A percentile compares a stretch with the other conserved stretches of the same genome.
phyloP scores from a whole-genome alignment of 2,329 filamentous ascomycete genomes.

The Epichloe baconii region DNA sequence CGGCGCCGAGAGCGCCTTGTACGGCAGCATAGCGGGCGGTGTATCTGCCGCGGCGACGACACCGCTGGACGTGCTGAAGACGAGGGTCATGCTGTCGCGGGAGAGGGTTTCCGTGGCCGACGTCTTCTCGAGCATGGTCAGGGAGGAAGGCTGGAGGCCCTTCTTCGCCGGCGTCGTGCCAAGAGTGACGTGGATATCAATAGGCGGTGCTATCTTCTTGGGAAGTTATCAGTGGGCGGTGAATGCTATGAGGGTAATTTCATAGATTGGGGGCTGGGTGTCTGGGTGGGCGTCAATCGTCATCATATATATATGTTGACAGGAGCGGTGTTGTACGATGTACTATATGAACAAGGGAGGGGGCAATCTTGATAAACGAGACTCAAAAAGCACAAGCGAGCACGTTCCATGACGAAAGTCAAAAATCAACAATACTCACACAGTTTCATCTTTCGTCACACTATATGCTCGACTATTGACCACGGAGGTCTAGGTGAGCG shows the following conservation, averaged over 20 bases:
- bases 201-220: slow-evolving; percentile 86
- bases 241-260: slow-evolving; percentile 45
- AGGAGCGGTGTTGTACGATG: no score
- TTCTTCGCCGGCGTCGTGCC: slow-evolving; percentile 72
- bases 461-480: no score
- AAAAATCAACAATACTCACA: no score
- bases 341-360: no score
- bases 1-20: slow-evolving; percentile 68
- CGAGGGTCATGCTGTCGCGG: slow-evolving; percentile 80
- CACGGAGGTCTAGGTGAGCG: no score
- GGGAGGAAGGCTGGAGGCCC: slow-evolving; percentile 48
- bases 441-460: no score
- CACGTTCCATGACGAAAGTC: no score
- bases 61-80: slow-evolving; percentile 92
- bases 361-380: no score
- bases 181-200: slow-evolving; percentile 85
- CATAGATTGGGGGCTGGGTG: background rate
- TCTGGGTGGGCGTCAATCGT: no score
- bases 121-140: slow-evolving; percentile 52
- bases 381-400: no score
- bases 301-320: no score
- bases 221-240: slow-evolving; percentile 85
- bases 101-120: slow-evolving; percentile 45
- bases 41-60: slow-evolving; percentile 83
- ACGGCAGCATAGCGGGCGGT: slow-evolving; percentile 72